Conservation (phyloP, 768 basidiomycete genomes). For the Suillus placidus region DNA sequence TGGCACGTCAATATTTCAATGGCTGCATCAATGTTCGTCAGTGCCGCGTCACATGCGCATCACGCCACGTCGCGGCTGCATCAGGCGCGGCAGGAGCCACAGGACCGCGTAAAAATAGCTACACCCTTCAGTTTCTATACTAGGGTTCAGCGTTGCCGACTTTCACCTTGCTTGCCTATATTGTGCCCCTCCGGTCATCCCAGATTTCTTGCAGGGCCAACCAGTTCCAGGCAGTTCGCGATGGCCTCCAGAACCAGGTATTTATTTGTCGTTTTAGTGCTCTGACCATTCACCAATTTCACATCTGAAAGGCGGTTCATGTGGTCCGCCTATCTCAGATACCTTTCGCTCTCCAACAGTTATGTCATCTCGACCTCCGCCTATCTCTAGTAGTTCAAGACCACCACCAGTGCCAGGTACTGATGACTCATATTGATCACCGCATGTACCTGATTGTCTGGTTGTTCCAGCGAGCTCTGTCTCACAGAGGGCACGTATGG, state of each 20-base stretch:
- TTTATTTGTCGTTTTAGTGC: neutral
- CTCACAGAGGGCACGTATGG: neutral
- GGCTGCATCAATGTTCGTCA: too few species aligned
- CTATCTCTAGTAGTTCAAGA: neutral
- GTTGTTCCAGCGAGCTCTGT: neutral
- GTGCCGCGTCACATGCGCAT: too few species aligned
- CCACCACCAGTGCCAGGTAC: neutral
- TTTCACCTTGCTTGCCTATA: too few species aligned
- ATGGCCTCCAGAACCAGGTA: slow-evolving; percentile 4
- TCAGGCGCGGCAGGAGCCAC: too few species aligned
- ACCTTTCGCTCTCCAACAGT: neutral
- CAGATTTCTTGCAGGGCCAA: neutral
- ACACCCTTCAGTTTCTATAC: too few species aligned
- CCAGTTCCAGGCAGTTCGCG: neutral
- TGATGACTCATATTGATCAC: neutral
- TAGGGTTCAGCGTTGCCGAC: too few species aligned
- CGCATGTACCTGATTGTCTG: neutral
- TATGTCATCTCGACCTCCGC: neutral
- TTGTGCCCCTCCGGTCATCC: neutral
- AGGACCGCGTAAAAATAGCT: too few species aligned
- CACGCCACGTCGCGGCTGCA: too few species aligned
- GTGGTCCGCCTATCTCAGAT: neutral
- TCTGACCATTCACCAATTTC: neutral
- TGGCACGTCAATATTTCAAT: too few species aligned
- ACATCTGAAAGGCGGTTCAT: neutral